Evolutionary conservation across 106 monocot species (phyloP).

Genomic region (Triglochin maritima): DNA sequence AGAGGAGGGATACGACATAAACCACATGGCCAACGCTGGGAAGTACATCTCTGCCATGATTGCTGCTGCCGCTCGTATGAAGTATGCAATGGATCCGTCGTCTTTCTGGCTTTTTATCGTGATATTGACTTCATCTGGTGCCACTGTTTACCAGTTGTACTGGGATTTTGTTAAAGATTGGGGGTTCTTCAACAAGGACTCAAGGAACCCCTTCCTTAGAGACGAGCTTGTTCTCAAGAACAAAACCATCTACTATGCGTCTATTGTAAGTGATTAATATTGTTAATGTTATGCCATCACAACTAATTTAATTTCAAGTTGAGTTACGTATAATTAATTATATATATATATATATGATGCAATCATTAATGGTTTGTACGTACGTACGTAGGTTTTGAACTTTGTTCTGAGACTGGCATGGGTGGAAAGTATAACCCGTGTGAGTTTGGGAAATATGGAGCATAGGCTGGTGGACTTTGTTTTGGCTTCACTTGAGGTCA

Average conservation of each 20-base stretch:
- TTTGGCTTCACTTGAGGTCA: conserved; percentile 69
- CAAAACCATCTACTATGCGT: conserved; percentile 60
- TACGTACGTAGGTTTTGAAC: conserved; percentile 48
- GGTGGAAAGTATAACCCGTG: conserved; percentile 47
- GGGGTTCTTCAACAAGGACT: conserved; percentile 51
- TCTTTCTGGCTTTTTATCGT: conserved; percentile 42
- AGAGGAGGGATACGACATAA: conserved; percentile 77
- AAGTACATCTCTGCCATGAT: conserved; percentile 94
- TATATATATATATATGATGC: background rate
- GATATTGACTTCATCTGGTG: conserved; percentile 40
- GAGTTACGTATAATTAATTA: background rate
- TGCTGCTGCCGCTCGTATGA: conserved; percentile 60
- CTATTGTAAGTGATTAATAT: conserved; percentile 41
- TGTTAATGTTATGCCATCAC: too few relatives aligned
- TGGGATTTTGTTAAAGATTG: conserved; percentile 99
- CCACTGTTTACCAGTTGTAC: conserved; percentile 81
- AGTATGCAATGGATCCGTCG: conserved; percentile 58
- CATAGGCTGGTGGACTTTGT: conserved; percentile 66
- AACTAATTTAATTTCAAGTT: too few relatives aligned
- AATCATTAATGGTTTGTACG: background rate
- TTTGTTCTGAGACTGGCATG: conserved; percentile 84
- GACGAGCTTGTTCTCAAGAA: conserved; percentile 81
- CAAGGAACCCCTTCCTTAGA: conserved; percentile 58
- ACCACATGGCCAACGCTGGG: conserved; percentile 82
- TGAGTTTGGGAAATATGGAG: conserved; percentile 46